Conservation (phyloP, 2,329 filamentous ascomycete species). For the Colletotrichum echinochloae region DNA sequence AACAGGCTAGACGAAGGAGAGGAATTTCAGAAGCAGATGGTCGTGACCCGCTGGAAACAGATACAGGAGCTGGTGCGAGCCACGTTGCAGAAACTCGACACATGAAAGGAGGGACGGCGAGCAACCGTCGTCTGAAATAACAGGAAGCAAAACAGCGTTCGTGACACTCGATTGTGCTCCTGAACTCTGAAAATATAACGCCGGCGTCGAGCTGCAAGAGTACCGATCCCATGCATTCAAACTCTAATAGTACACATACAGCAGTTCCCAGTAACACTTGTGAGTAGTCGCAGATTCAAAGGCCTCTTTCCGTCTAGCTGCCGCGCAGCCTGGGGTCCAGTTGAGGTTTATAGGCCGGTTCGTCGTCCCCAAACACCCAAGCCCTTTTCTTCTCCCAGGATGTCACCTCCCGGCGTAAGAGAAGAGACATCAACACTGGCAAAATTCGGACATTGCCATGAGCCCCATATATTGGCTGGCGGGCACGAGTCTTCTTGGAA, state of each 20-base stretch:
- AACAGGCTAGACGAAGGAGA: slow-evolving; percentile 48
- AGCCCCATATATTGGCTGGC: neutral
- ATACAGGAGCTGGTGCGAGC: slow-evolving; percentile 52
- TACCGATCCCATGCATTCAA: slow-evolving; percentile 10
- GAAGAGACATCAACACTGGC: neutral
- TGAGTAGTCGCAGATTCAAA: neutral
- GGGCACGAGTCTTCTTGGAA: neutral
- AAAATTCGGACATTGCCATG: neutral
- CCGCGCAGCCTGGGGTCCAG: neutral
- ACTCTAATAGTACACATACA: slow-evolving; percentile 38
- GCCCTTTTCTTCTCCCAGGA: neutral
- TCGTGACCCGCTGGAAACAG: slow-evolving; percentile 58
- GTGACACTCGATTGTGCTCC: slow-evolving; percentile 7
- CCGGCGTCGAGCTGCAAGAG: slow-evolving; percentile 16
- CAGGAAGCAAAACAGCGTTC: neutral
- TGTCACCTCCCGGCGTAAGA: neutral
- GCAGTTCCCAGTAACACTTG: slow-evolving; percentile 2
- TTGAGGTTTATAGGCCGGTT: neutral
- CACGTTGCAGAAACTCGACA: slow-evolving; percentile 48
- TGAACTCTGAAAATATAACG: slow-evolving; percentile 32
- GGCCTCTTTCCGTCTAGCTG: slow-evolving; percentile 7
- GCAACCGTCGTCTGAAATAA: neutral
- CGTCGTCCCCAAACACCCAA: neutral
- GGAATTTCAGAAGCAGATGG: slow-evolving; percentile 52
- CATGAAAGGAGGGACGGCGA: neutral